Base-by-base conservation (phyloP, 2,329 filamentous ascomycete genomes). In the Epicoccum nigrum region DNA sequence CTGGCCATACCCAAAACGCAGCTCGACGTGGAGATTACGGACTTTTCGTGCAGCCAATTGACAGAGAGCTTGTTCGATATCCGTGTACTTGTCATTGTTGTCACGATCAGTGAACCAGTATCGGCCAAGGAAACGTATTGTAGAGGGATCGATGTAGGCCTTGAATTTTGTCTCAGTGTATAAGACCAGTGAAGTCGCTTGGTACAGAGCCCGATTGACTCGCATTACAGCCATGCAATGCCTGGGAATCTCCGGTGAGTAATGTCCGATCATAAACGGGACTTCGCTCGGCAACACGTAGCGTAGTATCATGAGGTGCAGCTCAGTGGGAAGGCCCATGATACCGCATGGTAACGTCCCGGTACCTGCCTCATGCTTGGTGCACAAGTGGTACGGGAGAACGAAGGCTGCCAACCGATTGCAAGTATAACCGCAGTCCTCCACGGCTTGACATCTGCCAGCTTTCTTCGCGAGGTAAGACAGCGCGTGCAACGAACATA, bases 281-380 rank as follows among this genome's bases (percentile, higher is more conserved):
- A 25, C 23, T 7, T 25, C 9, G 6, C 6, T 9, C 23, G 23
- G 23, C 6, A 62, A 46, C 0, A 60, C n/a, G 17, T 60, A 49
- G 1, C 57, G 52, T 9, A 59, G 56, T 9, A 63, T 56, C 54
- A 57, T 56, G 6, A 60, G 19, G 3, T 58, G 54, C 2, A 65
- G 34, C 33, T 65, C 62, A 0, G 51, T 54, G 1, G 60, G 59
- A 11, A 65, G 17, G 8, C 30, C 28, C 8, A 58, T 35, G 31
- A 63, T 30, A 37, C 56, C 41, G 28, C 59, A 65, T 13, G 57
- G 60, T 4, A 63, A 42, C 4, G 51, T 49, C 5, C 33, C 33
- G 2, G 54, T 51, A 2, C 54, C 54, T 11, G 43, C 17, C 7
- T 52, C 32, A 15, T 60, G 62, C 13, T 51, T 39, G 11, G 1